These are phyloP conservation scores for Apostasia shenzhenica DNA, from an alignment of 106 monocot species.

Conservation along the genomic window DNA sequence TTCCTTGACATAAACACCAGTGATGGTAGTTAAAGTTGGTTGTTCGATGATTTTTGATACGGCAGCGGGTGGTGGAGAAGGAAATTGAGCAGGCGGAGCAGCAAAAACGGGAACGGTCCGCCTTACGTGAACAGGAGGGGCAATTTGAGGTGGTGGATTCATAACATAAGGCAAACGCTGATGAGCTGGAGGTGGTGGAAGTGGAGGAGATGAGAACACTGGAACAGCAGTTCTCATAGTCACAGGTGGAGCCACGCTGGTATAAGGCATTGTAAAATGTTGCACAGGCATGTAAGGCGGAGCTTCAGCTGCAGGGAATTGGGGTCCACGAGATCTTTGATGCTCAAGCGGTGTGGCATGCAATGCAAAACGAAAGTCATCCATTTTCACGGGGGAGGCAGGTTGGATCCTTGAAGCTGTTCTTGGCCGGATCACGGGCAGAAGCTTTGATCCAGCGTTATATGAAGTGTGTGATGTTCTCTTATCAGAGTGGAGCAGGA, in stretches of 20 bases:
- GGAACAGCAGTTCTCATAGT: constrained; percentile 78
- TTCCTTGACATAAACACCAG: no score
- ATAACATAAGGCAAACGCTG: constrained; percentile 27
- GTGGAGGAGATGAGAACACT: constrained; percentile 70
- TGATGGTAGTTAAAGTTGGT: no score
- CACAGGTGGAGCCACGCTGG: constrained; percentile 71
- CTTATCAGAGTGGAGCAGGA: constrained; percentile 36
- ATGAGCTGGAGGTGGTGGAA: constrained; percentile 15
- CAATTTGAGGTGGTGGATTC: constrained; percentile 31
- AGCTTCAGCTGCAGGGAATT: constrained; percentile 67
- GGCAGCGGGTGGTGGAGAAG: no score
- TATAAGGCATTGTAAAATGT: constrained; percentile 37
- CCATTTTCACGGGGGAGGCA: constrained; percentile 18
- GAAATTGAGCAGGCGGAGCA: constrained; percentile 16
- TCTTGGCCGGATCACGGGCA: constrained; percentile 60
- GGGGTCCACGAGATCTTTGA: constrained; percentile 14
- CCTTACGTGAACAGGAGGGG: constrained; percentile 70
- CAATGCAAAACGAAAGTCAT: no score
- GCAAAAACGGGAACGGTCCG: constrained; percentile 57
- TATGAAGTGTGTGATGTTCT: not conserved
- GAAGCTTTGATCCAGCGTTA: constrained; percentile 57
- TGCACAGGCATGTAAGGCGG: constrained; percentile 61
- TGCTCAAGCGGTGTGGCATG: not conserved
- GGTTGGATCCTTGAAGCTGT: constrained; percentile 27
- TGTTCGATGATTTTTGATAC: no score